Base-by-base conservation (phyloP, 1,284 basidiomycete genomes). In the Ustilago esculenta region DNA sequence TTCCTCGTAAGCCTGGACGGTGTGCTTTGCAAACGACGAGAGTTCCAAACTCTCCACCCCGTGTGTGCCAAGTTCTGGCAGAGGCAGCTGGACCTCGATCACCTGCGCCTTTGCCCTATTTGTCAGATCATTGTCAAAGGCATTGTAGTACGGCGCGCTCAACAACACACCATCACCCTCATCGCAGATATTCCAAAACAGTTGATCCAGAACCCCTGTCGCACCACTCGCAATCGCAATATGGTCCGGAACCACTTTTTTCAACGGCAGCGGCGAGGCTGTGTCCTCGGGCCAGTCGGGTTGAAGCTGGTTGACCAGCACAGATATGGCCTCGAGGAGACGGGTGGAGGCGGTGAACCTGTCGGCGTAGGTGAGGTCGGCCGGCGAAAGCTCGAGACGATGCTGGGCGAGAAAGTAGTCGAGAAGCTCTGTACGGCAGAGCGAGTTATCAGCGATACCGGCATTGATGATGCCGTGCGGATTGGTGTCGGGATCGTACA, bases 281-380 rank as follows among this genome's bases (percentile, higher is more conserved):
- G 45, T 48, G 18, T 9, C n/a, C 20, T 72, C 60, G 5, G 71
- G 58, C 60, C 52, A 65, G 35, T 71, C 64, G 0, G 70, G 57
- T 1, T 32, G n/a, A 1, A 39, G 21, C 10, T 69, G 21, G 43
- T 76, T 76, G 42, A 69, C 64, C 29, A 76, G 54, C 7, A 36
- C n/a, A 9, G 50, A 21, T 17, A 76, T 43, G 6, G 72, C 61
- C 21, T 64, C 33, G 12, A 75, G 35, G 30, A 76, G 45, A 1
- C 65, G 53, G 2, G 50, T 45, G 3, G 64, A 69, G 14, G 60
- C 27, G 3, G 58, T 69, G 40, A 72, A 40, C 1, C 72, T 44
- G 42, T 76, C 72, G 9, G 63, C 69, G 39, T 77, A 77, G 11
- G 76, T 75, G 12, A 77, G 42, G 37, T 77, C 76, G 17, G 53